Base-by-base conservation (phyloP, 176 grass and related monocot species). In the Zizania latifolia region DNA sequence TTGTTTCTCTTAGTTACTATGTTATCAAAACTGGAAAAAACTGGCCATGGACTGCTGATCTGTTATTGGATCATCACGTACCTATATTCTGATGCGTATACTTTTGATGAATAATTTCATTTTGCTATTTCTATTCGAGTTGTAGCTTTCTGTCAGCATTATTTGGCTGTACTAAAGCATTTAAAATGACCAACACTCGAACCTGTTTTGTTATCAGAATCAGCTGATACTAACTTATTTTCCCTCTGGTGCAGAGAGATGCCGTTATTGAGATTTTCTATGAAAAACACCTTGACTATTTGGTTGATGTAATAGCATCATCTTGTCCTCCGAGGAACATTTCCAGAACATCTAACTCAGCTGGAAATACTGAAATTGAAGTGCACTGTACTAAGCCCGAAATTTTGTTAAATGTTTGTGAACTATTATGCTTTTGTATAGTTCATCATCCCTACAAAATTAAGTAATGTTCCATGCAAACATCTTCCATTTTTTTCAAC, bases 181-280 rank as follows among this genome's bases (percentile, higher is more conserved):
- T 74, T 54, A 68, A 43, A 65, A 41, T 78, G n/a, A 74, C 9
- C 34, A 28, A 46, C 65, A 58, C 27, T 56, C 74, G 27, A 8
- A 21, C 60, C 44, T 75, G 5, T 55, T 63, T 71, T 44, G 31
- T 44, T 2, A 84, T 76, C 41, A 76, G 35, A 68, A 61, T 87
- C 15, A 67, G 17, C 33, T 71, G 22, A 32, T 61, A 55, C 62
- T 90, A 74, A 87, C 48, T n/a, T 40, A 57, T 76, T 11, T 76
- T 81, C 67, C 17, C 56, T 77, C 72, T 80, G 51, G 41, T 83
- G 81, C 84, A 99, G 96, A 89, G 89, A 88, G 96, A 95, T 4
- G 59, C 76, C 62, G 80, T 99, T 71, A 86, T 99, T 88, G 96
- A 99, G 58, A 87, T 99, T 78, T 99, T 99, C 85, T 95, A 99